Evolutionary conservation across 345 rosid genomes (phyloP).

Genomic region (Citrus maxima): DNA sequence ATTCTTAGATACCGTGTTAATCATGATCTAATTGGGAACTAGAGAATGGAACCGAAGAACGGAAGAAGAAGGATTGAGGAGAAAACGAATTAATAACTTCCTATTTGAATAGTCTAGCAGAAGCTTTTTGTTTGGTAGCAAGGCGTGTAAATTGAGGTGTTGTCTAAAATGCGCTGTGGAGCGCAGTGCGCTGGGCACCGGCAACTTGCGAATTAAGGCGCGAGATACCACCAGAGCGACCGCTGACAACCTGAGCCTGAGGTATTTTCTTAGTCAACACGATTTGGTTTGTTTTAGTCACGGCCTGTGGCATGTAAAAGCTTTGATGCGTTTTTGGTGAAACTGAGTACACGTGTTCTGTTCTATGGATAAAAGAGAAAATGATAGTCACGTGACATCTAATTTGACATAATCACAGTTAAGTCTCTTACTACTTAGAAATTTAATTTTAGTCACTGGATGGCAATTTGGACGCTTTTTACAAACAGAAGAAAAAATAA

Average conservation of each 20-base stretch:
- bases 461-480: too few relatives aligned
- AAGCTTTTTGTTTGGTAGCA: not conserved
- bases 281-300: not conserved
- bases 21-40: slow-evolving; percentile 13
- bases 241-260: not conserved
- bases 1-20: slow-evolving; percentile 19
- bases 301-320: not conserved
- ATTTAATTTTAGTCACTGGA: too few relatives aligned
- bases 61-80: not conserved
- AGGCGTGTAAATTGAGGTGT: not conserved
- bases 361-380: too few relatives aligned
- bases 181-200: not conserved
- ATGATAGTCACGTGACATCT: too few relatives aligned
- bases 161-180: slow-evolving; percentile 1
- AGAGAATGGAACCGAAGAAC: not conserved
- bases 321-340: too few relatives aligned
- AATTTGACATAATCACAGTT: too few relatives aligned
- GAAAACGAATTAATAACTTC: not conserved
- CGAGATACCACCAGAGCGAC: not conserved
- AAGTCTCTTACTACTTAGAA: too few relatives aligned
- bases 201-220: not conserved
- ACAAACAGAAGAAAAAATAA: too few relatives aligned
- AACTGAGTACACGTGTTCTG: too few relatives aligned
- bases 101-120: not conserved
- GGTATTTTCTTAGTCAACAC: not conserved